Percentiles rank a stretch among this genome's conserved stretches.
phyloP scores from a whole-genome alignment of 2,329 filamentous ascomycete genomes.

The Cytospora leucostoma region DNA sequence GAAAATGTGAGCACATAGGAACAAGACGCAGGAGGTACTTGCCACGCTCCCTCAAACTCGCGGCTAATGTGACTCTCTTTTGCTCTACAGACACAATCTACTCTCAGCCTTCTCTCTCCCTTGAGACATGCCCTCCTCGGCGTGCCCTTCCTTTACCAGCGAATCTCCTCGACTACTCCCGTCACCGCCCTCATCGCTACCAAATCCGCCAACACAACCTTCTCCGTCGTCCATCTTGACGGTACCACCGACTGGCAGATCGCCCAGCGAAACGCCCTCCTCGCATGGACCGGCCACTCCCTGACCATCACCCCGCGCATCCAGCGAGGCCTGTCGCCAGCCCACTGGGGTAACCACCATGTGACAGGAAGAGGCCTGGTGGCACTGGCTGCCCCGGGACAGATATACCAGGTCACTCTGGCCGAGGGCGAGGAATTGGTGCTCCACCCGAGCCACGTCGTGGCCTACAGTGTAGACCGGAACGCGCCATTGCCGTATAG shows the following conservation, averaged over 20 bases:
- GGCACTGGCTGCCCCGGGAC: slow-evolving; percentile 81
- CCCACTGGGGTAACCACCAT: slow-evolving; percentile 89
- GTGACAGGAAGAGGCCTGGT: slow-evolving; percentile 86
- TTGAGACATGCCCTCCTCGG: slow-evolving; percentile 77
- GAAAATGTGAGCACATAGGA: slow-evolving; percentile 68
- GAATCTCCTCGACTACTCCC: slow-evolving; percentile 82
- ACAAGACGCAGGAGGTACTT: too few relatives aligned
- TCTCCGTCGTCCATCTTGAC: slow-evolving; percentile 85
- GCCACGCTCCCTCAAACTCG: background rate
- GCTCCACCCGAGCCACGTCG: slow-evolving; percentile 85
- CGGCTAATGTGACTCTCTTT: slow-evolving; percentile 10
- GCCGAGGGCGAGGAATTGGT: slow-evolving; percentile 86
- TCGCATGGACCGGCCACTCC: slow-evolving; percentile 96
- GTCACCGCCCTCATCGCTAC: slow-evolving; percentile 87
- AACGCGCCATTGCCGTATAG: slow-evolving; percentile 80
- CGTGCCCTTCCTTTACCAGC: slow-evolving; percentile 93
- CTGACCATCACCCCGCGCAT: slow-evolving; percentile 74
- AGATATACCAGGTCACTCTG: slow-evolving; percentile 83
- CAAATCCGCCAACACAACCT: slow-evolving; percentile 82
- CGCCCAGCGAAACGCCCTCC: slow-evolving; percentile 78
- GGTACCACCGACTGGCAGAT: slow-evolving; percentile 96
- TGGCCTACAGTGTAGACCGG: slow-evolving; percentile 81
- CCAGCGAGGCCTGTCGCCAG: slow-evolving; percentile 72
- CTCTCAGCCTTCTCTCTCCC: slow-evolving; percentile 82
- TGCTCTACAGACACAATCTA: slow-evolving; percentile 74